Evolutionary conservation across 352 stramenopile genomes (phyloP).

Genomic region (Globisporangium carolinianum): DNA sequence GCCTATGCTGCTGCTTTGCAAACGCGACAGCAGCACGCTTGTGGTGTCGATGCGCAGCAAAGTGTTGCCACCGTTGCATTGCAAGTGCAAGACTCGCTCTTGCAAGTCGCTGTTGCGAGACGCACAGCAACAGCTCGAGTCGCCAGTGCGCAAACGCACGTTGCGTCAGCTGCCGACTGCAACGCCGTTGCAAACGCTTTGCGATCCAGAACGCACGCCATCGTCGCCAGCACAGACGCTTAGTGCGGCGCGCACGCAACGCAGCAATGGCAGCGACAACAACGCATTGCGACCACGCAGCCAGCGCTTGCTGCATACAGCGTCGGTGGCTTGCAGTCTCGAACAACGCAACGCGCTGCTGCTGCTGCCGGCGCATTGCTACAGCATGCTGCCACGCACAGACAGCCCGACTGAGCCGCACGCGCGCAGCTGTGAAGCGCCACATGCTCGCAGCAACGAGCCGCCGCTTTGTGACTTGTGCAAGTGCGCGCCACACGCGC

Average conservation of each 20-base stretch:
- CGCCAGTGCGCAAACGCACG: constrained; percentile 4
- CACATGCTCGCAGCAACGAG: constrained; percentile 17
- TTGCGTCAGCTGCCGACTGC: neutral
- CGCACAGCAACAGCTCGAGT: constrained; percentile 8
- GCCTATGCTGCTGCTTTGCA: neutral
- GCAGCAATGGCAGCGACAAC: constrained; percentile 3
- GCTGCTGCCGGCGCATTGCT: neutral
- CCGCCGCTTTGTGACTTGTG: constrained; percentile 17
- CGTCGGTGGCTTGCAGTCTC: neutral
- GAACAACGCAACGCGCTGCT: neutral
- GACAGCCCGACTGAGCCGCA: constrained; percentile 4
- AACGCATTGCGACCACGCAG: constrained; percentile 7
- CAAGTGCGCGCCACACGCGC: constrained; percentile 6
- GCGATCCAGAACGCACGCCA: neutral
- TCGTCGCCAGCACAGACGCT: neutral
- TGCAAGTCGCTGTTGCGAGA: neutral
- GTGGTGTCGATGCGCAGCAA: constrained; percentile 1
- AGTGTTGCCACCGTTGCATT: constrained; percentile 4
- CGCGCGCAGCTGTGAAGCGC: constrained; percentile 11
- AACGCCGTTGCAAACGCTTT: neutral
- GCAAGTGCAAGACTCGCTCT: neutral
- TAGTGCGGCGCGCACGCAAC: neutral
- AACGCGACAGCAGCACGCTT: constrained; percentile 1
- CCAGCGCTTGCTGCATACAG: neutral
- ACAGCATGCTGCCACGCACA: constrained; percentile 6